These are phyloP conservation scores for Diospyros lotus DNA, from an alignment of 148 eudicot species.

Conservation along the genomic window DNA sequence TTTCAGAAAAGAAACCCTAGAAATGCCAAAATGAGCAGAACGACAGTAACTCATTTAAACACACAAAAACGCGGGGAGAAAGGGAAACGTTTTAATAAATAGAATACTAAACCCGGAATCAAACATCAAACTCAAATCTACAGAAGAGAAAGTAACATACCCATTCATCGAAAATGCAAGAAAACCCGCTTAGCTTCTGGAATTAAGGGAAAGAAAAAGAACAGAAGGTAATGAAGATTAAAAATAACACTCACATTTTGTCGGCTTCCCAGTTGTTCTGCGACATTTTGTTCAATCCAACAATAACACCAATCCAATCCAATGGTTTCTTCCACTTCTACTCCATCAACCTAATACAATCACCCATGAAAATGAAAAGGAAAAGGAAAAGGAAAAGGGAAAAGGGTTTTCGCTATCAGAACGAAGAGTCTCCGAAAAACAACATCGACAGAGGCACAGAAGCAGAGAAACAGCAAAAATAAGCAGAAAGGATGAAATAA, in stretches of 20 bases:
- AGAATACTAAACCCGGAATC: background rate
- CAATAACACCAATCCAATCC: background rate
- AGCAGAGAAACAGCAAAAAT: background rate
- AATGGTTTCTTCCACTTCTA: background rate
- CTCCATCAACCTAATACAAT: background rate
- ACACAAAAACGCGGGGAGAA: background rate
- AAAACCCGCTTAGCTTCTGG: background rate
- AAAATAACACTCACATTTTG: slow-evolving; percentile 61
- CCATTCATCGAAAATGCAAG: background rate
- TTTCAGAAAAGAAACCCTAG: slow-evolving; percentile 8
- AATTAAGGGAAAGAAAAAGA: background rate
- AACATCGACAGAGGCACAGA: background rate
- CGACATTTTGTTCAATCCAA: slow-evolving; percentile 43
- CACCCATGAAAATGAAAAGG: slow-evolving; percentile 9
- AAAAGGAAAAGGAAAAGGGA: background rate
- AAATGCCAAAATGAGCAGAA: background rate
- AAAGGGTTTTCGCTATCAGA: background rate
- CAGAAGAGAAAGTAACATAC: slow-evolving; percentile 1
- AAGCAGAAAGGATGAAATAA: background rate
- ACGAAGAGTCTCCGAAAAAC: slow-evolving; percentile 1
- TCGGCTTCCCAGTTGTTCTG: slow-evolving; percentile 96
- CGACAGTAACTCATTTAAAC: background rate
- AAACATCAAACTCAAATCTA: slow-evolving; percentile 24
- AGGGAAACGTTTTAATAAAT: no score
- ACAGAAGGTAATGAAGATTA: background rate